Evolutionary conservation across 176 grass and related monocot species (phyloP).

Genomic region (Pontederia paniculata): DNA sequence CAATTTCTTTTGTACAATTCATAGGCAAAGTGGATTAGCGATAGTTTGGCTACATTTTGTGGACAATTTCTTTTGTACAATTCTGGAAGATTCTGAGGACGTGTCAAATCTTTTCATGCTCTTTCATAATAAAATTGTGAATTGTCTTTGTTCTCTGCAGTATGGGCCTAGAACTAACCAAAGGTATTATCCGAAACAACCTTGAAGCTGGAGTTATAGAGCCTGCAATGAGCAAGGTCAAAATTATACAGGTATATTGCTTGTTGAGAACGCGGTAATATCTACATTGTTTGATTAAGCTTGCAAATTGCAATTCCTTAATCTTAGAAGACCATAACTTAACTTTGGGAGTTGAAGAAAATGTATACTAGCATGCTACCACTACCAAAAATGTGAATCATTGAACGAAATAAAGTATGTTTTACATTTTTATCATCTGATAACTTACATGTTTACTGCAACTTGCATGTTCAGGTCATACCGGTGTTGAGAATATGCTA

Average conservation of each 20-base stretch:
- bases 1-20: no score
- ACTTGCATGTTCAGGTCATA: neutral
- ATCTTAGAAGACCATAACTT: neutral
- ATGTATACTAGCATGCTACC: no score
- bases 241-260: conserved; percentile 45
- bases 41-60: no score
- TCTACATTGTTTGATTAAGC: neutral
- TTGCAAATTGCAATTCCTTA: neutral
- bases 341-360: neutral
- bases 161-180: conserved; percentile 76
- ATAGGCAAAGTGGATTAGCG: no score
- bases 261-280: neutral
- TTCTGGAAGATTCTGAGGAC: no score
- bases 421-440: no score
- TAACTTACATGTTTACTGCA: neutral
- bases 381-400: no score
- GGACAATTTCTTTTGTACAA: no score
- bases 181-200: conserved; percentile 77
- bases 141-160: conserved; percentile 21
- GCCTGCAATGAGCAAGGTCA: conserved; percentile 94
- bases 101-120: no score
- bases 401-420: no score
- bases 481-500: neutral
- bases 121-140: neutral
- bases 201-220: conserved; percentile 86